Evolutionary conservation across 768 basidiomycete species (phyloP).

Genomic region (Brasilioporus rufonigricans): DNA sequence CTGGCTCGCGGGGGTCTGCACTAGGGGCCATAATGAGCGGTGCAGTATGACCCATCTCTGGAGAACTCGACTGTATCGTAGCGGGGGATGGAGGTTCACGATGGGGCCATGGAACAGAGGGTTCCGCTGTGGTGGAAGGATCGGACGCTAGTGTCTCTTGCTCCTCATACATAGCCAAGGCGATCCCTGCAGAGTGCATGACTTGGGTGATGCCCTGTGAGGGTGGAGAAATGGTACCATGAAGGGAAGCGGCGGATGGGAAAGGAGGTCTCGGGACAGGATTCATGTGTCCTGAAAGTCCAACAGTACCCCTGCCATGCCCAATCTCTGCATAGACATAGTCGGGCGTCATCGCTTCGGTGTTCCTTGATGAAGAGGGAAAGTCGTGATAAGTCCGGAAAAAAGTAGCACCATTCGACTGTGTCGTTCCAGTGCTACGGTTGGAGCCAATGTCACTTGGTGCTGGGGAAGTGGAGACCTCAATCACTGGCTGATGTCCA

Average conservation of each 20-base stretch:
- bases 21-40: conserved; percentile 31
- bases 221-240: conserved; percentile 17
- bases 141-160: conserved; percentile 10
- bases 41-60: conserved; percentile 43
- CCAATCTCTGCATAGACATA: conserved; percentile 75
- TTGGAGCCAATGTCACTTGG: conserved; percentile 61
- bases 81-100: conserved; percentile 38
- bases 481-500: conserved; percentile 57
- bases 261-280: conserved; percentile 24
- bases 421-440: conserved; percentile 49
- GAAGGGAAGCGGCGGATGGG: conserved; percentile 21
- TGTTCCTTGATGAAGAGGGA: conserved; percentile 39
- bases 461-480: conserved; percentile 56
- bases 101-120: conserved; percentile 43
- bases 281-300: conserved; percentile 17
- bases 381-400: conserved; percentile 58
- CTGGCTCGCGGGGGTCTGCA: conserved; percentile 34
- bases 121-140: conserved; percentile 11
- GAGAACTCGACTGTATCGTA: conserved; percentile 33
- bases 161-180: conserved; percentile 23
- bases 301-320: conserved; percentile 57
- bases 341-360: conserved; percentile 68
- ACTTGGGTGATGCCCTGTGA: conserved; percentile 34
- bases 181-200: conserved; percentile 33
- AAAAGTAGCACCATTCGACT: conserved; percentile 57